Evolutionary conservation across 305 asterid species (phyloP).

Genomic region (Fraxinus platypoda): DNA sequence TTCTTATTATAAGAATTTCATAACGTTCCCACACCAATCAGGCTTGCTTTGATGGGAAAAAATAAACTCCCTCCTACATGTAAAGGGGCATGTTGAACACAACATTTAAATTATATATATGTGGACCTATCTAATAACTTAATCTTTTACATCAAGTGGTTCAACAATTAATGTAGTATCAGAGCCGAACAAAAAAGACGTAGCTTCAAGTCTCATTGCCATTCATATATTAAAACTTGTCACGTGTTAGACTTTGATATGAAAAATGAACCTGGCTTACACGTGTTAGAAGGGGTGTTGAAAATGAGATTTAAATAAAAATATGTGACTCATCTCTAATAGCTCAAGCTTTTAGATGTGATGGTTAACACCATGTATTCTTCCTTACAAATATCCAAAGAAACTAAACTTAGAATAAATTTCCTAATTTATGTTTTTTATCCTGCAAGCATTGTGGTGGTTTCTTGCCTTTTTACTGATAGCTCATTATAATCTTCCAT

Average conservation of each 20-base stretch:
- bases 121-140: background rate
- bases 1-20: too few relatives aligned
- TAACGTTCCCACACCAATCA: too few relatives aligned
- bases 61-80: background rate
- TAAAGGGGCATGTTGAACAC: background rate
- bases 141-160: background rate
- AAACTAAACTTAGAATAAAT: background rate
- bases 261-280: background rate
- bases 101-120: background rate
- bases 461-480: background rate
- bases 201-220: background rate
- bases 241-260: background rate
- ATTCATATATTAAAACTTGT: background rate
- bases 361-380: background rate
- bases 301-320: background rate
- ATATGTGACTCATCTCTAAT: background rate
- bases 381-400: background rate
- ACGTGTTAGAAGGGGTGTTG: background rate
- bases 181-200: background rate
- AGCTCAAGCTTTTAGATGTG: background rate
- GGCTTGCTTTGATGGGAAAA: background rate
- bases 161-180: background rate
- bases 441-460: background rate
- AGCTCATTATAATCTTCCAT: background rate
- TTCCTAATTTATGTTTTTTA: background rate